Base-by-base conservation (phyloP, 768 basidiomycete species). In the Boletus insuetus region DNA sequence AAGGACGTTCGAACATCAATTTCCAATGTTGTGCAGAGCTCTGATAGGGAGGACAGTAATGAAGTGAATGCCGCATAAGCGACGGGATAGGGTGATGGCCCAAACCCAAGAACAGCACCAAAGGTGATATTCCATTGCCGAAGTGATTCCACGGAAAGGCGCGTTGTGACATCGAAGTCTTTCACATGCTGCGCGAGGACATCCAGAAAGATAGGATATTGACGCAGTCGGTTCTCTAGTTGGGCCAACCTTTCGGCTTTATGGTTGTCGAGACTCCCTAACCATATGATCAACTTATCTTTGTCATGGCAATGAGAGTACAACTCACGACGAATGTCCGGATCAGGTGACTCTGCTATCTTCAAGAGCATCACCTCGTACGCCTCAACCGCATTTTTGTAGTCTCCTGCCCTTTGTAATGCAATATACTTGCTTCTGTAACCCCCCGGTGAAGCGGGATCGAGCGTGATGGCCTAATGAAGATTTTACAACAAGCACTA, bases 11-110 rank as follows among this genome's bases (percentile, higher is more conserved):
- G 77, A 39, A 87, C 74, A 4, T 76, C 71, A 1, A 61, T 67
- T 40, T 85, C 81, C 45, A 87, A 76, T 75, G 17, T 71, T n/a
- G n/a, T 66, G 53, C 76, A 75, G 9, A 84, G 73, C 4, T 4
- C 35, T 16, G 4, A n/a, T 20, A 52, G 9, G 26, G 24, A 37
- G 10, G 78, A 75, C 44, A 87, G 72, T 16, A 85, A 77, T 5
- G 69, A 69, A 31, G 84, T 64, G 63, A 89, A 87, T 22, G 84
- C 83, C 51, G 85, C 79, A 57, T 86, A 88, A 4, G 85, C 84
- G 16, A 26, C 8, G 9, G 19, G 26, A 10, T 48, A 17, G 11
- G 34, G 41, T 6, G 76, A 75, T 12, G 73, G 48, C 32, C 75
- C 70, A 44, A 86, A 65, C 5, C 84, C 84, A 32, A 87, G 83